phyloP scores from a whole-genome alignment of 306 rosid genomes.

The Canavalia ensiformis region DNA sequence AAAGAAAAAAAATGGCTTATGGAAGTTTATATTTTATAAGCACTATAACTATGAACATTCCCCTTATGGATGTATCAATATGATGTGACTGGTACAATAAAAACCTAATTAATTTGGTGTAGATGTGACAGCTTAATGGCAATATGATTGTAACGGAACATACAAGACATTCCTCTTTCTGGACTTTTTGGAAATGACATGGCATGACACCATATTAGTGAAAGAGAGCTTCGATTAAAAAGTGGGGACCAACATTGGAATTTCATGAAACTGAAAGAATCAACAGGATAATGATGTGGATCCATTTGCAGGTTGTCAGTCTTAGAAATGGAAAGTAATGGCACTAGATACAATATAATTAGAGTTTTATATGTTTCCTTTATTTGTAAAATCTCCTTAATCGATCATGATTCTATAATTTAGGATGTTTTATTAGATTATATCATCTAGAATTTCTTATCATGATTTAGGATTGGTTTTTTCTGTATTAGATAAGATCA shows the following conservation, averaged over 20 bases:
- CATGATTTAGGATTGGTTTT: too few species aligned
- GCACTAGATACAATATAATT: too few species aligned
- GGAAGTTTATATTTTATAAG: constrained; percentile 21
- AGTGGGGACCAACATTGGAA: background rate
- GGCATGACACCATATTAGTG: background rate
- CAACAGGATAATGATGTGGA: background rate
- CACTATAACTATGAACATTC: constrained; percentile 2
- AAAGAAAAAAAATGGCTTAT: background rate
- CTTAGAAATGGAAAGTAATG: too few species aligned
- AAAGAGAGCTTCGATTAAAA: background rate
- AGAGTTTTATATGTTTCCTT: too few species aligned
- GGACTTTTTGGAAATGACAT: constrained; percentile 8
- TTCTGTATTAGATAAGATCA: too few species aligned
- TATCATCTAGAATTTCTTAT: too few species aligned
- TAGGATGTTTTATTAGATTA: too few species aligned
- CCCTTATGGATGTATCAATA: constrained; percentile 8
- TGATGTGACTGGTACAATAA: background rate
- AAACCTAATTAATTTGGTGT: constrained; percentile 5
- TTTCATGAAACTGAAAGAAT: background rate
- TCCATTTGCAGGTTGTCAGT: too few species aligned
- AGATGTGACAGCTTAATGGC: background rate
- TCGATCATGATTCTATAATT: too few species aligned
- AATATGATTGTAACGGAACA: background rate
- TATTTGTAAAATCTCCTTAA: too few species aligned
- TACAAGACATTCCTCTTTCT: constrained; percentile 9